Evolutionary conservation across 2,329 filamentous ascomycete species (phyloP), one percentile per base, ranked within the genome.

Genomic region (Paramyrothecium roridum): DNA sequence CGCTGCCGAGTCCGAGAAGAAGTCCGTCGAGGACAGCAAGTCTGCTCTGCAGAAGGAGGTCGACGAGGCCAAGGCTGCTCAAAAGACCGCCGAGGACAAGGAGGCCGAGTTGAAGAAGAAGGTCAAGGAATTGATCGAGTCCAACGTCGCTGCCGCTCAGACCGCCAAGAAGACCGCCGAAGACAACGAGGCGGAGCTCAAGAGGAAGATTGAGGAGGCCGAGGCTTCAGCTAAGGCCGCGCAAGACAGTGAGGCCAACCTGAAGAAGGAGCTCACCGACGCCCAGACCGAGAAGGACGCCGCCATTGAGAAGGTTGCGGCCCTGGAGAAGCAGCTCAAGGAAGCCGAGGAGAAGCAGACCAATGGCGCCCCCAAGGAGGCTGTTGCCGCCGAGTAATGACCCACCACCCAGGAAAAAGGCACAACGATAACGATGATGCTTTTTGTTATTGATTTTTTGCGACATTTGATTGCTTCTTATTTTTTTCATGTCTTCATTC

Each of bases 1-100:
- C 13, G 45, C 45, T 13, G 57, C 34, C 33, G 54, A 60, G 54
- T 34, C 17, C 10, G n/a, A 50, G 22, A 21, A 23, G 22, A 51
- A 51, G 49, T 6, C 49, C 13, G 30, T 30, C 33, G 17, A 26
- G 17, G 49, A 37, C 13, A 17, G 13, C 37, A 19, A 43, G 37
- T 16, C 37, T 7, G 37, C 37, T 43, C 37, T 43, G 37, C 13
- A 43, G 37, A 43, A 43, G 30, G 33, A 51, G 30, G 16, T 40
- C 8, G 49, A 40, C 2, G 33, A 51, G 26, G 49, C 30, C 30
- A 30, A 51, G 49, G 49, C 26, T 20, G 33, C 21, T 26, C 26
- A 34, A 16, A 51, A 51, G 49, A 30, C 49, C 16, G 16, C 30
- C 10, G 19, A 26, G 12, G 33, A 19, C 10, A 33, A 48, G 46